A percentile compares a stretch with the other conserved stretches of the same genome.
These are phyloP conservation scores for Acidomyces sp. DNA, from an alignment of 495 filamentous ascomycete genomes.

Conservation along the genomic window DNA sequence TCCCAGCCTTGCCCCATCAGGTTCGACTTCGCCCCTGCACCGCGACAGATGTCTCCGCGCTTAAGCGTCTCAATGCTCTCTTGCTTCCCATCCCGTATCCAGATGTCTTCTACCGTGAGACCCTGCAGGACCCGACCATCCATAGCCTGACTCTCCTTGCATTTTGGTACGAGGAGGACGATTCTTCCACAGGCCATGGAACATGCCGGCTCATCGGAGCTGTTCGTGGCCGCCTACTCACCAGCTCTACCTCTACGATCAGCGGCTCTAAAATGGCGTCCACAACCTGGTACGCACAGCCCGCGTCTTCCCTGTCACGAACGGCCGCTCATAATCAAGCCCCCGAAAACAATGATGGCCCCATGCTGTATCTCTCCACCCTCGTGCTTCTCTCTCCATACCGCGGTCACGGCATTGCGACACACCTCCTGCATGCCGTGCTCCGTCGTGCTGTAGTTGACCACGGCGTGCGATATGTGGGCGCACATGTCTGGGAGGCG, in stretches of 20 bases:
- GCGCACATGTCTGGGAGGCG: slow-evolving; percentile 89
- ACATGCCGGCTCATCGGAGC: slow-evolving; percentile 52
- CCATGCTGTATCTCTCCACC: slow-evolving; percentile 75
- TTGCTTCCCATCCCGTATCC: slow-evolving; percentile 82
- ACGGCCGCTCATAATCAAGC: no score
- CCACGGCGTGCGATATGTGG: slow-evolving; percentile 45
- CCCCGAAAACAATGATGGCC: slow-evolving; percentile 1
- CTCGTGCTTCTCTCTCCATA: slow-evolving; percentile 73
- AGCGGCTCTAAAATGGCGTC: neutral
- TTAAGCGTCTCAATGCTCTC: slow-evolving; percentile 69
- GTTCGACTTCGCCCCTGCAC: slow-evolving; percentile 25
- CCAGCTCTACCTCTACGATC: neutral
- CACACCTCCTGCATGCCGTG: slow-evolving; percentile 52
- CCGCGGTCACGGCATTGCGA: slow-evolving; percentile 63
- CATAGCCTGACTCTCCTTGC: slow-evolving; percentile 67
- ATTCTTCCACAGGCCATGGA: slow-evolving; percentile 18
- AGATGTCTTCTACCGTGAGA: slow-evolving; percentile 70
- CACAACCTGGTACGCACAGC: no score
- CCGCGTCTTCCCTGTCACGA: no score
- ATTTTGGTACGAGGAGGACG: slow-evolving; percentile 45
- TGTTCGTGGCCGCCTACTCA: slow-evolving; percentile 68
- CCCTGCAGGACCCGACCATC: slow-evolving; percentile 50
- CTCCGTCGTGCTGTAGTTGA: slow-evolving; percentile 26
- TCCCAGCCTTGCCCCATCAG: slow-evolving; percentile 24
- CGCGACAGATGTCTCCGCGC: slow-evolving; percentile 46